Evolutionary conservation across 768 basidiomycete species (phyloP).

Genomic region (Zangia roseola): DNA sequence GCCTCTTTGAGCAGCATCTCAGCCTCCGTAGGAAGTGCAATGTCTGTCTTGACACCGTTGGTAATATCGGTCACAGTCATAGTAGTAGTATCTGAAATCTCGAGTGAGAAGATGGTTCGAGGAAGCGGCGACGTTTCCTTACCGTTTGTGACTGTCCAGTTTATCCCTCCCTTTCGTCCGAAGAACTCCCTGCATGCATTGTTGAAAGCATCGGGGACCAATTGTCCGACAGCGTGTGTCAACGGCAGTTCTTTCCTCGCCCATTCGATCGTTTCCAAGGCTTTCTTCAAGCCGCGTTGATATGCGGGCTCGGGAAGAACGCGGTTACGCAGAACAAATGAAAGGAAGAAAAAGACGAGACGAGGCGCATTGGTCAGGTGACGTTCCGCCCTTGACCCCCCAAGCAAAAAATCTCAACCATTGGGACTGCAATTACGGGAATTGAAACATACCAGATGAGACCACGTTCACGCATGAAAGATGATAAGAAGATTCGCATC

Average conservation of each 20-base stretch:
- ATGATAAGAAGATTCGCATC: constrained; percentile 67
- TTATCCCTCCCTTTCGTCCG: constrained; percentile 45
- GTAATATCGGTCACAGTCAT: constrained; percentile 18
- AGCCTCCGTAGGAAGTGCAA: constrained; percentile 24
- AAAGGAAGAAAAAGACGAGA: constrained; percentile 57
- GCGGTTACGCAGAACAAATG: constrained; percentile 56
- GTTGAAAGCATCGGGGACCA: constrained; percentile 47
- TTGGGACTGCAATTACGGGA: background rate
- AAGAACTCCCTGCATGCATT: constrained; percentile 48
- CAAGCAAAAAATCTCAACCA: background rate
- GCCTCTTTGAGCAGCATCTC: constrained; percentile 26
- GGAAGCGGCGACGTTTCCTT: background rate
- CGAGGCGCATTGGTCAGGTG: constrained; percentile 52
- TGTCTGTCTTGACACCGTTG: constrained; percentile 11
- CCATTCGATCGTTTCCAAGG: constrained; percentile 41
- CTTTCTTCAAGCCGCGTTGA: constrained; percentile 46
- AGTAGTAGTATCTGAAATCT: constrained; percentile 5
- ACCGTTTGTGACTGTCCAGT: constrained; percentile 24
- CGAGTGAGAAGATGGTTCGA: constrained; percentile 6
- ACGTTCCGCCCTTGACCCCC: constrained; percentile 44
- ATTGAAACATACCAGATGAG: constrained; percentile 56
- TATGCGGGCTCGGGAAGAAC: constrained; percentile 49
- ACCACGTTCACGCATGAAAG: constrained; percentile 65
- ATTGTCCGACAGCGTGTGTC: constrained; percentile 38
- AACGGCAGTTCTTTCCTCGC: constrained; percentile 45